Percentiles rank a stretch among this genome's conserved stretches.
Conservation (phyloP, 2,329 filamentous ascomycete genomes). For the Monosporascus sp. region DNA sequence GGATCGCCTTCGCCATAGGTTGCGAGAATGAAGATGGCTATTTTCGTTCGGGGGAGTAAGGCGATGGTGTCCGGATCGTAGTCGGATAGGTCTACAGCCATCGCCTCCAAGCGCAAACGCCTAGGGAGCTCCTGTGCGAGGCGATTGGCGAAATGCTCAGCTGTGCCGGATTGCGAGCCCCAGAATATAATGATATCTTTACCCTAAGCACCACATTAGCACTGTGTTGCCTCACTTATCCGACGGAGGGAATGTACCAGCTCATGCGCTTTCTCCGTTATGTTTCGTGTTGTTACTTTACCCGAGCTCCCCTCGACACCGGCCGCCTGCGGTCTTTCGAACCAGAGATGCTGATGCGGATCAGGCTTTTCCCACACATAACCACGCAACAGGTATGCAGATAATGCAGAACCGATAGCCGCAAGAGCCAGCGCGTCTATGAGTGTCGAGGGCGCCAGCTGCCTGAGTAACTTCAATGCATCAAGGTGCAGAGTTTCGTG, state of each 20-base stretch:
- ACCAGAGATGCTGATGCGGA: conserved; percentile 7
- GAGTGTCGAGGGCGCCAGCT: background rate
- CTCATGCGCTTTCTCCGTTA: conserved; percentile 21
- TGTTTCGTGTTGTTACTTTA: conserved; percentile 6
- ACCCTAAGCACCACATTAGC: background rate
- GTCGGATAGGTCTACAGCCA: conserved; percentile 40
- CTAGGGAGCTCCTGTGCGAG: conserved; percentile 33
- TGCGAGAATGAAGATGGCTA: conserved; percentile 30
- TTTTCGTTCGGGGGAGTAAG: conserved; percentile 16
- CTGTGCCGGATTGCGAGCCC: conserved; percentile 43
- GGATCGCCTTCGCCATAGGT: conserved; percentile 38
- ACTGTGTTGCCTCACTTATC: background rate
- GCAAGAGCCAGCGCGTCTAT: conserved; percentile 6
- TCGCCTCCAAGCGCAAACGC: conserved; percentile 32
- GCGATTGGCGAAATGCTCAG: conserved; percentile 35
- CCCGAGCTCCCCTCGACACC: background rate
- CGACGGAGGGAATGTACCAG: conserved; percentile 17
- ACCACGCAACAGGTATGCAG: conserved; percentile 22
- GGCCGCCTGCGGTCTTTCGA: conserved; percentile 6
- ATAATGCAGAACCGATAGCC: conserved; percentile 20
- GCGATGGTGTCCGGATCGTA: conserved; percentile 37
- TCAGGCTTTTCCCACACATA: conserved; percentile 8
- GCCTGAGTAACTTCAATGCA: background rate
- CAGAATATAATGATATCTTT: conserved; percentile 35
- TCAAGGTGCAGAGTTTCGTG: background rate